Percentiles rank a stretch among this genome's conserved stretches.
Evolutionary conservation across 1,284 basidiomycete genomes (phyloP).

Genomic region (Lignosus rhinocerotis): DNA sequence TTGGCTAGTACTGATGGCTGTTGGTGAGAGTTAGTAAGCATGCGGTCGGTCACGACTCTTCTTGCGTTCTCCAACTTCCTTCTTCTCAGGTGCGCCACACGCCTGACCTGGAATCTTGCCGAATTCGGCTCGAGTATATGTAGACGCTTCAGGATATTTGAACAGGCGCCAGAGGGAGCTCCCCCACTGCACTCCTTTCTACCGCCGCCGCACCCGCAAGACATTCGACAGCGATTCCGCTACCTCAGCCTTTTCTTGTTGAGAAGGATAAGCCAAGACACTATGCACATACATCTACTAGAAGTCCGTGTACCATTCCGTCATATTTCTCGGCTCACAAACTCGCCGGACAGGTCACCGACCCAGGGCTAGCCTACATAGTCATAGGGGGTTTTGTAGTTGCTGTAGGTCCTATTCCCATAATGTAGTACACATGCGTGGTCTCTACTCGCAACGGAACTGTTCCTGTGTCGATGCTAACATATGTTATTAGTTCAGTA

Average conservation of each 20-base stretch:
- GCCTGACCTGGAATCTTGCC: no score
- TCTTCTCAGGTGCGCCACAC: no score
- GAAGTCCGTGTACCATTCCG: slow-evolving; percentile 32
- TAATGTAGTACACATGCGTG: background rate
- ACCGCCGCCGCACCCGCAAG: no score
- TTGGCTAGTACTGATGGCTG: no score
- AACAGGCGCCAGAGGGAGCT: no score
- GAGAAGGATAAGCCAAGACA: background rate
- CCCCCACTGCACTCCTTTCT: no score
- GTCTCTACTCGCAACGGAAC: background rate
- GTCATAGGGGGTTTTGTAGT: slow-evolving; percentile 79
- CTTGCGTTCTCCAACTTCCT: no score
- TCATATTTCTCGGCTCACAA: slow-evolving; percentile 6
- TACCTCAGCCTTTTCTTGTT: background rate
- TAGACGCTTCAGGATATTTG: no score
- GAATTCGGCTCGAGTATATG: no score
- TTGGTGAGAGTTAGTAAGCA: no score
- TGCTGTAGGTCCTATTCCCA: slow-evolving; percentile 41
- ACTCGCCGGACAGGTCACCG: slow-evolving; percentile 45
- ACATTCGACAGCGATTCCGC: no score
- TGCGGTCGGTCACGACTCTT: no score
- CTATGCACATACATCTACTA: slow-evolving; percentile 25
- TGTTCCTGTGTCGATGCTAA: background rate
- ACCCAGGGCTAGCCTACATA: slow-evolving; percentile 62
- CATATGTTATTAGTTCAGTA: slow-evolving; percentile 60